A percentile compares a stretch with the other conserved stretches of the same genome.
phyloP scores from a whole-genome alignment of 148 eudicot genomes.

The Camellia sinensis region DNA sequence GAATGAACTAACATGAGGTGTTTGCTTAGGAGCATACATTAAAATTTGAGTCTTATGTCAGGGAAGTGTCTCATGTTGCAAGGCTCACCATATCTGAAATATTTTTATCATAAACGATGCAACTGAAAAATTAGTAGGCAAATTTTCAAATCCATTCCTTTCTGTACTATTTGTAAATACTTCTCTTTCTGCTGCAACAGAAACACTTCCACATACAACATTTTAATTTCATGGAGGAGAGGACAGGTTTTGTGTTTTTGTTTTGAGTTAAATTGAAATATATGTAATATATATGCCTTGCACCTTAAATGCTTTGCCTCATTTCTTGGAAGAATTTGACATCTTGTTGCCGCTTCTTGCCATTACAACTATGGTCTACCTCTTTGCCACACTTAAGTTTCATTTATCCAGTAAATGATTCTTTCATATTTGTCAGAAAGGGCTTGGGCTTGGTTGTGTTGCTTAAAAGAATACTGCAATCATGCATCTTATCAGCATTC shows the following conservation, averaged over 20 bases:
- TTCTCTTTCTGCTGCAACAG: not conserved
- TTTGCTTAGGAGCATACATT: not conserved
- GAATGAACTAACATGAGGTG: not conserved
- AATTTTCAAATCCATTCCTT: not conserved
- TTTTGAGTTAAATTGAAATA: not conserved
- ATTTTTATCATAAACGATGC: not conserved
- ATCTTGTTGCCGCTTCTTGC: not conserved
- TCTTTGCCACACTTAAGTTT: not conserved
- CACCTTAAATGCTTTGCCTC: not conserved
- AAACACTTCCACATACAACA: not conserved
- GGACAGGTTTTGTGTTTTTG: not conserved
- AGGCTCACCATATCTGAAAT: not conserved
- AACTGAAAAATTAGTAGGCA: not conserved
- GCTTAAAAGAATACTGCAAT: not conserved
- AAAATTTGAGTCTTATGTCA: not conserved
- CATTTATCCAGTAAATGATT: not conserved
- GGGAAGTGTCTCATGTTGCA: slow-evolving; percentile 8
- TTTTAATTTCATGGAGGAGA: not conserved
- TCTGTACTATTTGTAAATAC: not conserved
- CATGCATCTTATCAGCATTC: slow-evolving; percentile 1
- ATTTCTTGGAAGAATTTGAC: not conserved
- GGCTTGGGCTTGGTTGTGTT: not conserved
- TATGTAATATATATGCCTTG: not conserved
- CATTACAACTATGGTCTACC: not conserved
- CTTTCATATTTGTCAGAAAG: not conserved